Percentiles rank a stretch among this genome's conserved stretches.
These are phyloP conservation scores for Suillus subluteus DNA, from an alignment of 768 basidiomycete genomes.

Conservation along the genomic window DNA sequence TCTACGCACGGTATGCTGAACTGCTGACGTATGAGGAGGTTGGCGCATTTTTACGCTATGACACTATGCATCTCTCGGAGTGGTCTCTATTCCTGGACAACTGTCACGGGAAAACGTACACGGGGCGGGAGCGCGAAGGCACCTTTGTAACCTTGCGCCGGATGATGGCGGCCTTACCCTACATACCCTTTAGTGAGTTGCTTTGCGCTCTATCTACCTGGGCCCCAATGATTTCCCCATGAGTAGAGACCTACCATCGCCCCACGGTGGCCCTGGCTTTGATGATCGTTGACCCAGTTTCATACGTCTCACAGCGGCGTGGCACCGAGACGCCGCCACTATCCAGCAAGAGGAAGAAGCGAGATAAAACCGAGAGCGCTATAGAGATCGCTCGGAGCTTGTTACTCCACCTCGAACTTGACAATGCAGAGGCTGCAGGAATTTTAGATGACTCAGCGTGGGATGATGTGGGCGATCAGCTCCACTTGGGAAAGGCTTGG, in stretches of 20 bases:
- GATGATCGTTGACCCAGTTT: background rate
- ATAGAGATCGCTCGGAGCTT: background rate
- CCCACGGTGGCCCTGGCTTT: background rate
- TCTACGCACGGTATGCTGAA: background rate
- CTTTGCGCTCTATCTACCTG: background rate
- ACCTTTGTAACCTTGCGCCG: background rate
- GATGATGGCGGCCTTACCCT: background rate
- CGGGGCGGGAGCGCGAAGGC: background rate
- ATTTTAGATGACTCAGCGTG: background rate
- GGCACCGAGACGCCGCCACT: background rate
- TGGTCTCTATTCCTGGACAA: background rate
- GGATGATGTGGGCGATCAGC: background rate
- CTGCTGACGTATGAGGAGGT: background rate
- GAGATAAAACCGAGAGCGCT: background rate
- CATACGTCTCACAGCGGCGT: background rate
- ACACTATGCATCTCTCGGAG: background rate
- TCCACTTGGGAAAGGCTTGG: background rate
- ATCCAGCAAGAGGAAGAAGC: background rate
- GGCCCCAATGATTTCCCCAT: background rate
- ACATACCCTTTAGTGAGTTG: background rate
- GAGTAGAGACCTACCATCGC: background rate
- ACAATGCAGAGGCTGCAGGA: background rate
- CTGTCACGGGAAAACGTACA: background rate
- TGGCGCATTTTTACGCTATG: background rate
- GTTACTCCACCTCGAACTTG: background rate